These are phyloP conservation scores for Agrostemma githago DNA, from an alignment of 148 eudicot genomes.

Conservation along the genomic window DNA sequence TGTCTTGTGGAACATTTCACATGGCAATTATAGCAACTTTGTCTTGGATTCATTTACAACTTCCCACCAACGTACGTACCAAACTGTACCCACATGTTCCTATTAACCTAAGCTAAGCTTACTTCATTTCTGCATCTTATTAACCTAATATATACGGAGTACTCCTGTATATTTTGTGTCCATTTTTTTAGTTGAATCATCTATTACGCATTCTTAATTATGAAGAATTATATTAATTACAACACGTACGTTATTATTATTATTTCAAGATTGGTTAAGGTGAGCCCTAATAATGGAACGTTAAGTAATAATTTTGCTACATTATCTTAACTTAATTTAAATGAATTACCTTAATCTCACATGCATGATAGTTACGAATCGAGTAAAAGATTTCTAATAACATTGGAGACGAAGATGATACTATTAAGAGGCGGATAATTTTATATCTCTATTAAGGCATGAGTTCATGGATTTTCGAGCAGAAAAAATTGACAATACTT, in stretches of 20 bases:
- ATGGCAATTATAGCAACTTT: slow-evolving; percentile 8
- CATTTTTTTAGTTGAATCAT: not conserved
- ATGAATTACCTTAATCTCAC: not conserved
- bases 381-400: too few relatives aligned
- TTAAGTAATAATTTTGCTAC: not conserved
- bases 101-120: too few relatives aligned
- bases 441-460: too few relatives aligned
- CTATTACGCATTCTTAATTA: not conserved
- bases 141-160: not conserved
- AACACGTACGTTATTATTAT: too few relatives aligned
- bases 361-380: not conserved
- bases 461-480: too few relatives aligned
- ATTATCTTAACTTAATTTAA: too few relatives aligned
- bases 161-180: not conserved
- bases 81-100: slow-evolving; percentile 11
- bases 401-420: not conserved
- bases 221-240: too few relatives aligned
- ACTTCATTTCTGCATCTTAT: not conserved
- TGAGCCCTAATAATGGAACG: too few relatives aligned
- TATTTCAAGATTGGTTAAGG: too few relatives aligned
- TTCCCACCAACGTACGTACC: slow-evolving; percentile 13
- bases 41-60: slow-evolving; percentile 1
- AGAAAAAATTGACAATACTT: too few relatives aligned
- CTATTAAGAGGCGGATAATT: too few relatives aligned
- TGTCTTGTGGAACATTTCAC: slow-evolving; percentile 10